Conservation (phyloP, 2,329 filamentous ascomycete species). For the Plectosphaerella cucumerina region DNA sequence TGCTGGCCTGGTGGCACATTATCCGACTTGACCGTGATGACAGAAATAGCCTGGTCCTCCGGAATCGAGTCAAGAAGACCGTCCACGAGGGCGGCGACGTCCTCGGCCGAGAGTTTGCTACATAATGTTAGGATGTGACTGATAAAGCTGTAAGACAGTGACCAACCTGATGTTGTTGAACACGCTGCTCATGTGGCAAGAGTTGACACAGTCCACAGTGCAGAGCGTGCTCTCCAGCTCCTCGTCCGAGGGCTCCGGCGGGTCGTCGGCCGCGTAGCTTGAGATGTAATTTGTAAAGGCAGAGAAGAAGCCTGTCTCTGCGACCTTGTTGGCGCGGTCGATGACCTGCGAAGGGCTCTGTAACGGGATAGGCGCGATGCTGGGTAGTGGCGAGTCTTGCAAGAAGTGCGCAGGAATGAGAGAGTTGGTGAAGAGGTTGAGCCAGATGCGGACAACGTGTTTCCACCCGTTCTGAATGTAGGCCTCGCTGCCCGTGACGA, state of each 20-base stretch:
- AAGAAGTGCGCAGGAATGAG: constrained; percentile 78
- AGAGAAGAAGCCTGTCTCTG: constrained; percentile 84
- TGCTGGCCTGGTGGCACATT: constrained; percentile 58
- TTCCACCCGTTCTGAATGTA: constrained; percentile 75
- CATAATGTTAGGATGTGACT: background rate
- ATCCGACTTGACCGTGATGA: constrained; percentile 90
- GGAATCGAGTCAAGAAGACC: constrained; percentile 80
- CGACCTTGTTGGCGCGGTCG: constrained; percentile 73
- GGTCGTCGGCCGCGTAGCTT: constrained; percentile 97
- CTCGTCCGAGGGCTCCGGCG: constrained; percentile 94
- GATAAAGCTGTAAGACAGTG: background rate
- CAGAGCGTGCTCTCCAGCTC: constrained; percentile 94
- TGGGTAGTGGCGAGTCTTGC: constrained; percentile 57
- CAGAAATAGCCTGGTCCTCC: constrained; percentile 69
- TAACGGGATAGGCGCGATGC: constrained; percentile 77
- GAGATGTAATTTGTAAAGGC: constrained; percentile 95
- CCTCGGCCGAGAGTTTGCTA: constrained; percentile 33
- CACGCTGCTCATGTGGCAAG: constrained; percentile 79
- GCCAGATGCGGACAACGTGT: constrained; percentile 82
- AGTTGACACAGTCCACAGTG: constrained; percentile 89
- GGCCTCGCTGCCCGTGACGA: constrained; percentile 79
- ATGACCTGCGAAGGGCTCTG: constrained; percentile 91
- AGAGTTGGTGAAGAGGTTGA: constrained; percentile 95
- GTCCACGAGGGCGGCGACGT: constrained; percentile 46
- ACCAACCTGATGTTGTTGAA: constrained; percentile 77